phyloP scores from a whole-genome alignment of 495 filamentous ascomycete genomes.

The Penicillium parvum region DNA sequence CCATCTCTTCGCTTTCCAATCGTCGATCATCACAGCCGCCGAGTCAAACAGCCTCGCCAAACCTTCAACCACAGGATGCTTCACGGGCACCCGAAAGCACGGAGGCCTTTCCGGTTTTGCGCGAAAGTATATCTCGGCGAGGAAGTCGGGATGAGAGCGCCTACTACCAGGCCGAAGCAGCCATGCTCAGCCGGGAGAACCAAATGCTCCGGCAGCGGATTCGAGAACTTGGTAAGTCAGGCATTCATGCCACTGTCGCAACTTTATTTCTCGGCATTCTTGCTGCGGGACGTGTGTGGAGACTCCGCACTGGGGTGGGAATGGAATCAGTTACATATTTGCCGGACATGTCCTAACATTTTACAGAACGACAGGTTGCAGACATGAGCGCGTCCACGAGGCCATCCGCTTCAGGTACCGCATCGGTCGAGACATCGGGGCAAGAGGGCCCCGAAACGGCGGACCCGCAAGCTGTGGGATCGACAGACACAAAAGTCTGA shows the following conservation, averaged over 20 bases:
- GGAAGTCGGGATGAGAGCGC: slow-evolving; percentile 70
- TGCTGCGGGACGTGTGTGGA: too few relatives aligned
- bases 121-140: slow-evolving; percentile 31
- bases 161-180: slow-evolving; percentile 90
- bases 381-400: slow-evolving; percentile 22
- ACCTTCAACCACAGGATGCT: slow-evolving; percentile 30
- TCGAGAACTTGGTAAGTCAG: slow-evolving; percentile 59
- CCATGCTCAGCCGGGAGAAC: slow-evolving; percentile 83
- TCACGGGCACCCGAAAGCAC: slow-evolving; percentile 23
- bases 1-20: slow-evolving; percentile 43
- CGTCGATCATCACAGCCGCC: slow-evolving; percentile 42
- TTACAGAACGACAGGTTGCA: slow-evolving; percentile 34
- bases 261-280: neutral
- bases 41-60: slow-evolving; percentile 37
- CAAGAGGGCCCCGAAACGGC: slow-evolving; percentile 23
- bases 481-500: slow-evolving; percentile 24
- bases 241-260: neutral
- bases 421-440: slow-evolving; percentile 14
- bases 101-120: slow-evolving; percentile 27
- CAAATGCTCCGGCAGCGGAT: slow-evolving; percentile 86
- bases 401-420: slow-evolving; percentile 6
- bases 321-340: neutral
- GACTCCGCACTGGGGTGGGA: neutral
- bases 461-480: slow-evolving; percentile 22
- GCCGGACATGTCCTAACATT: neutral